Conservation (phyloP, 257 asterid species). For the Scutellaria galericulata region DNA sequence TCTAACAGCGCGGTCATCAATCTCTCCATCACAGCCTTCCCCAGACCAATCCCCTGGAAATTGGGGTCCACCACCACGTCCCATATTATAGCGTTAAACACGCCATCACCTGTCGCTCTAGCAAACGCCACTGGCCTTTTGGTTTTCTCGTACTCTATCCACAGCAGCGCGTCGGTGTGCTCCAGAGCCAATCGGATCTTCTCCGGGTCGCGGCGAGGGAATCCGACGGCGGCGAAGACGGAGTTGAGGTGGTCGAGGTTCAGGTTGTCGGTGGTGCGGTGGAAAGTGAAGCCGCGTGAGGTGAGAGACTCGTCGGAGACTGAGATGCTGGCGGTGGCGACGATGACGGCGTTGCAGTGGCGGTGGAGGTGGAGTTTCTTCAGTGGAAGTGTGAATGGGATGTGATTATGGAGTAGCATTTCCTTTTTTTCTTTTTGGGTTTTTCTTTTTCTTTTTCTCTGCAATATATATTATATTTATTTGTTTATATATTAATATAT, state of each 20-base stretch:
- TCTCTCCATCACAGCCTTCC: slow-evolving; percentile 96
- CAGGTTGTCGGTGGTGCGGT: slow-evolving; percentile 57
- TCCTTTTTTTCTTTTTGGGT: background rate
- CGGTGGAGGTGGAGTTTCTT: slow-evolving; percentile 35
- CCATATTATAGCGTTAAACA: slow-evolving; percentile 90
- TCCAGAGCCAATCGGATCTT: slow-evolving; percentile 83
- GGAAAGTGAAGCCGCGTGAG: slow-evolving; percentile 83
- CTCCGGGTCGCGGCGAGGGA: slow-evolving; percentile 79
- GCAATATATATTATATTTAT: background rate
- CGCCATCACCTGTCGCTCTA: slow-evolving; percentile 95
- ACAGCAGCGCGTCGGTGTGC: slow-evolving; percentile 78
- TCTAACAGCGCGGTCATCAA: slow-evolving; percentile 62
- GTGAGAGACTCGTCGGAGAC: slow-evolving; percentile 64
- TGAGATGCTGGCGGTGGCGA: slow-evolving; percentile 37
- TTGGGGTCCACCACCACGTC: slow-evolving; percentile 98
- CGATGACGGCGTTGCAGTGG: slow-evolving; percentile 40
- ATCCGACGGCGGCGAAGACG: slow-evolving; percentile 84
- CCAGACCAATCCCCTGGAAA: slow-evolving; percentile 87
- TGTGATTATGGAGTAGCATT: slow-evolving; percentile 65
- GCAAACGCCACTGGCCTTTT: slow-evolving; percentile 90
- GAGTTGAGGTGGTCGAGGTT: slow-evolving; percentile 87
- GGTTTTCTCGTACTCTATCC: slow-evolving; percentile 78
- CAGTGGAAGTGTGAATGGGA: slow-evolving; percentile 43
- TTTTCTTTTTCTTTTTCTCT: background rate
- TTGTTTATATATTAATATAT: background rate